Base-by-base conservation (phyloP, 2,329 filamentous ascomycete genomes). In the Cladosporium sp. region DNA sequence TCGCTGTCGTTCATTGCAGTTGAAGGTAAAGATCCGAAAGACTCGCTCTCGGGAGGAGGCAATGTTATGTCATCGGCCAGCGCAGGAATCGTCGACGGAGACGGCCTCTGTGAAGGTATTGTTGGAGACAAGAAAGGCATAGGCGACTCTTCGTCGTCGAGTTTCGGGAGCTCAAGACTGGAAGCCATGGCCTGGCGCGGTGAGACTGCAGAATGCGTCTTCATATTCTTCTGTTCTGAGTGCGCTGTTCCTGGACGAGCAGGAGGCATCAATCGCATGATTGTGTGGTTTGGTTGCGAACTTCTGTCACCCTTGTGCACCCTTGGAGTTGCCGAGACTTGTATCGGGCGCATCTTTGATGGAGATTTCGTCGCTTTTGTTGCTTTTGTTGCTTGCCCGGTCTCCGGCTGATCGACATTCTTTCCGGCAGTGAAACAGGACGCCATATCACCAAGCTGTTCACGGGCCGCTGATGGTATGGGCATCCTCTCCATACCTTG, bases 31-130 rank as follows among this genome's bases (percentile, higher is more conserved):
- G 67, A 81, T 69, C 67, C 79, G 76, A 69, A 80, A 71, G 63
- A 86, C 8, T 91, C 88, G 69, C 89, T 86, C 54, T 80, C 76
- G 39, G 79, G 84, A 13, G 89, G 86, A 54, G 81, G 78, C 57
- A 80, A 75, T 64, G 70, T 71, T 14, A 86, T 79, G 66, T 83
- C 86, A 48, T 89, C 86, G 67, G 88, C 83, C 5, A 89, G 76
- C 5, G 67, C 62, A 32, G 68, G 57, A 5, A 63, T 77, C 80
- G 65, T 83, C 82, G 72, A 67, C 13, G 67, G 61, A 11, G 71
- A 69, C 6, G 61, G 34, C n/a, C 65, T 69, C 14, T 70, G 69
- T 10, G 70, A 70, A 11, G 73, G 72, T 48, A 75, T 73, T 13
- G 63, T 70, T 18, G 74, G 74, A 5, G 74, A 76, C 2, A 74